Evolutionary conservation across 257 asterid species (phyloP), one percentile per base, ranked within the genome.

Genomic region (Nicotiana tomentosiformis): DNA sequence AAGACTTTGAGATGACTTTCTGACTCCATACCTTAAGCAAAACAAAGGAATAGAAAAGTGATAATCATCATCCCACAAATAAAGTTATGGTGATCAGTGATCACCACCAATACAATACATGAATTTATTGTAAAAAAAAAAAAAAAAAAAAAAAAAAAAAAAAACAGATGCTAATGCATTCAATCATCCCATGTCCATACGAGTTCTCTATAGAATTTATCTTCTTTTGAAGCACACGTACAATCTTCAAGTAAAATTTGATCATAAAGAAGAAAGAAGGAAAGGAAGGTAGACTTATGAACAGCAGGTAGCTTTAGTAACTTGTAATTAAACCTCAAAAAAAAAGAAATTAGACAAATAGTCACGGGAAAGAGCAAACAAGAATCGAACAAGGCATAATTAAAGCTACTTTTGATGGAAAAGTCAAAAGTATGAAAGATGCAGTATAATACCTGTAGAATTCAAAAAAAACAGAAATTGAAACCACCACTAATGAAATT

Each of bases 361-460:
- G 57, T 79, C 16, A 49, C 17, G 33, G 33, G 18, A 66, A 66
- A 26, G 39, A 58, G 37, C 29, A 79, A 61, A 61, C 11, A 62
- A 62, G 79, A 78, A 83, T 78, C 60, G 32, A 80, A 32, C 77
- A 46, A 55, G 4, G 83, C 30, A 56, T 20, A n/a, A 64, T 64
- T 8, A 64, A 84, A 77, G 55, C 11, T 30, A 43, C 66, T 23
- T 61, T 43, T 20, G 65, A 70, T 62, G 30, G 72, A 81, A 82
- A 79, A 61, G 69, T 9, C 37, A 39, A 76, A 70, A 70, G 37
- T 35, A 53, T 30, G 26, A 43, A 14, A 60, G 81, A 81, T 18
- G 18, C 65, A 81, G 37, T 80, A 81, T 46, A 86, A 68, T 84
- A 87, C 93, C 93, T 89, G 49, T 51, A 82, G 37, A 87, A 77